Evolutionary conservation across 495 filamentous ascomycete genomes (phyloP), one percentile per base, ranked within the genome.

Genomic region (Penicillium manginii): DNA sequence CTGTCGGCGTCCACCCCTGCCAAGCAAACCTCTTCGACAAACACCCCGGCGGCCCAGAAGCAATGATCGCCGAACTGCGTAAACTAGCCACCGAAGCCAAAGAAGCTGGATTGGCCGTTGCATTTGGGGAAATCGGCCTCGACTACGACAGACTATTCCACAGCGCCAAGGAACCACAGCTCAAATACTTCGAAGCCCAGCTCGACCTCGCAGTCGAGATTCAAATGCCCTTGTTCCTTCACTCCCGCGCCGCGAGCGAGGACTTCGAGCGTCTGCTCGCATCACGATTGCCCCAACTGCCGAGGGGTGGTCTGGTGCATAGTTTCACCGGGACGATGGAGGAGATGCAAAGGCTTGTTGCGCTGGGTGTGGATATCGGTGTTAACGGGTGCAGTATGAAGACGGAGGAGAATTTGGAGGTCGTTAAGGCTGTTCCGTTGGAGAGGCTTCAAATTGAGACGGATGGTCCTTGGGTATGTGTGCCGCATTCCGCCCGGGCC

Each of bases 101-200:
- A 63, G 64, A 71, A 47, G 65, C 72, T 26, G 84, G 81, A 45
- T 80, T 81, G 26, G 79, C 81, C 18, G 87, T 91, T 12, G 96
- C 94, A 19, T 96, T 97, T 68, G 94, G 94, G 42, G 94, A 98
- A 69, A 91, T 98, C 55, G 94, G 94, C 9, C 85, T 98, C 1
- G 94, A 98, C 74, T 98, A 98, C 68, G 94, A 98, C 73, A 84
- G 94, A 2, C 75, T 98, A 12, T 88, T 88, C 64, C 86, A 92
- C 64, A 89, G 85, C 64, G 79, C 84, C 1, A 88, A 85, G 48
- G 88, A 91, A 23, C 78, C 85, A 4, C 94, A 98, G 67, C 80
- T 92, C 8, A 87, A 89, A 61, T 96, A 91, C 58, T 98, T 98
- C 68, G 84, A 84, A 4, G 81, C 81, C 5, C 94, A 98, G 68